These are phyloP conservation scores for Schizosaccharomyces osmophilus DNA, from an alignment of 805 yeast species.

Conservation along the genomic window DNA sequence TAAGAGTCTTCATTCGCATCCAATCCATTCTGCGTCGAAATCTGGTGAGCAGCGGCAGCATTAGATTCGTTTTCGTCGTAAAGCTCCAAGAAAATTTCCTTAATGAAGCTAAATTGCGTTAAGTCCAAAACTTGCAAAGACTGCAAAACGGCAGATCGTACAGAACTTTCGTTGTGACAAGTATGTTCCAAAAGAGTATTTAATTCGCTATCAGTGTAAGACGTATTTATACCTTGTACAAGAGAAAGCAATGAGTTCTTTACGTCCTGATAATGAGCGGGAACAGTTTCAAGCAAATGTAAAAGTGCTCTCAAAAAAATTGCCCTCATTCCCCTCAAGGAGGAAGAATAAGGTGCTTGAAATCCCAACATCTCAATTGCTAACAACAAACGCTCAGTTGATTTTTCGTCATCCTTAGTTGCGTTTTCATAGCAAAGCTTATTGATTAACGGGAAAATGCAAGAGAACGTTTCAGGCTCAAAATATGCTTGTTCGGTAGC, in stretches of 20 bases:
- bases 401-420: neutral
- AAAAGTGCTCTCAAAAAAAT: slow-evolving; percentile 36
- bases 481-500: neutral
- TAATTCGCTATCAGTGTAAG: slow-evolving; percentile 33
- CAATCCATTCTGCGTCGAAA: slow-evolving; percentile 63
- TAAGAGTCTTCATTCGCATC: slow-evolving; percentile 15
- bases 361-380: neutral
- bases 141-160: slow-evolving; percentile 58
- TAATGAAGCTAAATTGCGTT: slow-evolving; percentile 18
- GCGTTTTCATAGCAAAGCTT: neutral
- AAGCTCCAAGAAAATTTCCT: slow-evolving; percentile 54
- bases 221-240: slow-evolving; percentile 50
- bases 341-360: neutral
- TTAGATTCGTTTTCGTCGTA: slow-evolving; percentile 47
- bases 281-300: slow-evolving; percentile 35
- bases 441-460: neutral
- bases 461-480: neutral
- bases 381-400: neutral
- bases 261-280: slow-evolving; percentile 56
- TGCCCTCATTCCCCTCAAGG: slow-evolving; percentile 18
- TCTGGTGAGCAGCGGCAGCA: slow-evolving; percentile 44
- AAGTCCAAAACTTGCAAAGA: slow-evolving; percentile 19
- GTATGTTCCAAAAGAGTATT: slow-evolving; percentile 29
- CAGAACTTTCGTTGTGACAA: slow-evolving; percentile 41
- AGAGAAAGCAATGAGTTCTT: slow-evolving; percentile 63